These are phyloP conservation scores for Fusarium bulbicola DNA, from an alignment of 2,329 filamentous ascomycete genomes.

Conservation along the genomic window DNA sequence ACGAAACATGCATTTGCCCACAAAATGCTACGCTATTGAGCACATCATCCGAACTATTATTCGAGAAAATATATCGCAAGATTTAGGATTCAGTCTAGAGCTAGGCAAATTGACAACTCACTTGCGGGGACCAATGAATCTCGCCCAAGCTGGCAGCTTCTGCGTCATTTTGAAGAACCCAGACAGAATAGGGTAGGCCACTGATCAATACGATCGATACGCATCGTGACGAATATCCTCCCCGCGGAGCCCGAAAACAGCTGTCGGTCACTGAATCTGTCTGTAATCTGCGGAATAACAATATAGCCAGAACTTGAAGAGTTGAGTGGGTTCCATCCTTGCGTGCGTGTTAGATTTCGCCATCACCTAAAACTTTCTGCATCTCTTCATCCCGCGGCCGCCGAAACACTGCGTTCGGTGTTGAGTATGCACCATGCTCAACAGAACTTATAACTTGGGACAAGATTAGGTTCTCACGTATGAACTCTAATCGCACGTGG, in stretches of 20 bases:
- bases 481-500: not conserved
- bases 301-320: not conserved
- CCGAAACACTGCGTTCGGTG: rapidly evolving
- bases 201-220: not conserved
- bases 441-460: no score
- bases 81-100: not conserved
- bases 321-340: not conserved
- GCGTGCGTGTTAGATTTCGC: no score
- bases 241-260: not conserved
- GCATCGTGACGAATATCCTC: not conserved
- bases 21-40: not conserved
- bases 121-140: rapidly evolving
- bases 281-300: no score
- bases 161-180: not conserved
- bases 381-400: rapidly evolving
- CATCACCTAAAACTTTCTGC: not conserved
- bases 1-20: not conserved
- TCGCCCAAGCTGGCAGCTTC: not conserved
- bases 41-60: not conserved
- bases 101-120: not conserved
- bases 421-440: rapidly evolving
- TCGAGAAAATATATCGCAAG: not conserved
- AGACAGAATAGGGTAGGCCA: not conserved
- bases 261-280: no score
- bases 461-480: not conserved